Base-by-base conservation (phyloP, 2,329 filamentous ascomycete species). In the Aspergillus sp. region DNA sequence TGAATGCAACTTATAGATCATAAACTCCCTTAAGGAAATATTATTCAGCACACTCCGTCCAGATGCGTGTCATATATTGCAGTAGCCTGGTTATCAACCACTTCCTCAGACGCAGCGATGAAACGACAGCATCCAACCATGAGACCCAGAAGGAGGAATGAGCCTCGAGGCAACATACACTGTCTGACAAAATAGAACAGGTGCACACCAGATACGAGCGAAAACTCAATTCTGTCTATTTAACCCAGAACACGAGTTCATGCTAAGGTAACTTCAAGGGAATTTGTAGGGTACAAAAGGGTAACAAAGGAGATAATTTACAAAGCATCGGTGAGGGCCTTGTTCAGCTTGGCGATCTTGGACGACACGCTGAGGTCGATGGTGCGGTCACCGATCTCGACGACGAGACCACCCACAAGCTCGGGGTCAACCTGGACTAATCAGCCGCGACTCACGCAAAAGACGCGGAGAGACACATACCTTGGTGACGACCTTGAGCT, bases 291-390 rank as follows among this genome's bases (percentile, higher is more conserved):
- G 20, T 42, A 38, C 17, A 33, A 26, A 22, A 26, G 24, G 17
- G 30, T 19, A 30, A 36, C 33, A 46, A 24, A 16, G 32, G 24
- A 33, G 35, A 41, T 65, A 71, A 75, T 91, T 89, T 96, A 99
- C 89, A 99, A 82, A 76, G 88, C 83, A 79, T 99, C 94, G 66
- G 84, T 92, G 73, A 99, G 88, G 74, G 96, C 87, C 88, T 97
- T 99, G 90, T 99, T 99, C 85, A 99, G 90, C 86, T 91, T 95
- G 75, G 89, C 84, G 77, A 99, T 88, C 84, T 93, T 95, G 74
- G 89, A 82, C 46, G 93, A 93, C 70, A 99, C 92, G 77, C 88
- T 94, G 65, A 96, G 88, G 79, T 99, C 94, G 72, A 99, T 96
- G 74, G 93, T 97, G 72, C 93, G 89, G 83, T 97, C 93, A 69